Base-by-base conservation (phyloP, 768 basidiomycete genomes). In the Suillus fuscotomentosus region DNA sequence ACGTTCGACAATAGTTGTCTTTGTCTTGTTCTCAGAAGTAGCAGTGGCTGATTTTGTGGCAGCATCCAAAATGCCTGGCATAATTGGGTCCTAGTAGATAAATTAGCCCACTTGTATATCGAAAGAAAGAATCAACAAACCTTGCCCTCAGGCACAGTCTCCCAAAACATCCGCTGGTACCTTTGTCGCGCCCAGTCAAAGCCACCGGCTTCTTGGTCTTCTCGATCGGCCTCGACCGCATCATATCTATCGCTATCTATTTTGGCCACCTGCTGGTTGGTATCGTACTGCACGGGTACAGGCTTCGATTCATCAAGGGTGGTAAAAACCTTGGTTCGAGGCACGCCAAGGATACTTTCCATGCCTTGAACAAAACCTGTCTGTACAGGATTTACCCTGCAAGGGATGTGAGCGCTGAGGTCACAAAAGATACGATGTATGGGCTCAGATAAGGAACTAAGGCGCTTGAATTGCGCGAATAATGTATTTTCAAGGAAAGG, bases 331-430 rank as follows among this genome's bases (percentile, higher is more conserved):
- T 72, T 41, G 67, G 67, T 42, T 45, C 74, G 65, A 17, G 65
- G 76, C n/a, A 91, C 86, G 45, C 86, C 89, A 36, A 97, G 80
- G 5, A 92, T 74, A 47, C 77, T 77, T 70, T 97, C 94, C 95
- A 97, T 97, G 20, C 90, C 92, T 51, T 75, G 72, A 8, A 81
- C 83, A 76, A 96, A 94, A 10, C 92, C 92, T 0, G 86, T 90
- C 79, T 97, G 95, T 5, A 95, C 70, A 3, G 78, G 74, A n/a
- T 71, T 86, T 86, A 45, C 79, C 81, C 91, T 93, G 68, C 36
- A 48, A 65, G 63, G 27, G 1, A 10, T 39, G 31, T 66, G 31
- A 65, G 65, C 38, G 31, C 39, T 41, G 22, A 50, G 65, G 45
- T 47, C 66, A 56, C 69, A 64, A 66, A 39, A 63, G 63, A 31